Base-by-base conservation (phyloP, 805 yeast species). In the Myxozyma melibiosi region DNA sequence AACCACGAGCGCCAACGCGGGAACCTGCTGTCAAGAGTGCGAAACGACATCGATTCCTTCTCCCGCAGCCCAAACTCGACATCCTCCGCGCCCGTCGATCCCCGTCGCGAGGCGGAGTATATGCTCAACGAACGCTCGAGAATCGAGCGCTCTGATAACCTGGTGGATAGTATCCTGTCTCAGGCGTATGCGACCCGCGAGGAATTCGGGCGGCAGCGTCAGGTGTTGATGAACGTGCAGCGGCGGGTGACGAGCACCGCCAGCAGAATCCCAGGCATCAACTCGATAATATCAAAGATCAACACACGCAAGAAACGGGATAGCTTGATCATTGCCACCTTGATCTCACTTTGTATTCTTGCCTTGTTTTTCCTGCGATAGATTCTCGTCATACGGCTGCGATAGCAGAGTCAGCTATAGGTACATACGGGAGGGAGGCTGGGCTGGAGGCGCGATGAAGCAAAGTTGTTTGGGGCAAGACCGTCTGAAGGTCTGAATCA, bases 181-280 rank as follows among this genome's bases (percentile, higher is more conserved):
- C 91, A 86, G 69, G 98, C 97, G 0, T 86, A 82, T 73, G 88
- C 87, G 64, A 90, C 98, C 0, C 78, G 98, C 56, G 97, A 91
- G 58, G 95, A 88, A 67, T 79, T 94, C 51, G 64, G 80, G 44
- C 77, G 84, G 46, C 99, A 94, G 73, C 78, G 92, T 57, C 80
- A 78, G 37, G 70, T 80, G 6, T 75, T 94, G 51, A 76, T 77
- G 55, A 81, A 76, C 58, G 87, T 94, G 4, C 88, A 85, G 61
- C 77, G 80, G 55, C 78, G 82, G 56, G 74, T 91, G 53, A 76
- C 83, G 58, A 79, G 79, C 40, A 77, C 88, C 0, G 73, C 90
- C 44, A 82, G 81, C 66, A 75, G 80, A 37, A 80, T 94, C 47
- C 99, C 99, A 0, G 97, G 97, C 0, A 74, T 92, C 44, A 87